Evolutionary conservation across 768 basidiomycete genomes (phyloP).

Genomic region (Psilocybe sp.): DNA sequence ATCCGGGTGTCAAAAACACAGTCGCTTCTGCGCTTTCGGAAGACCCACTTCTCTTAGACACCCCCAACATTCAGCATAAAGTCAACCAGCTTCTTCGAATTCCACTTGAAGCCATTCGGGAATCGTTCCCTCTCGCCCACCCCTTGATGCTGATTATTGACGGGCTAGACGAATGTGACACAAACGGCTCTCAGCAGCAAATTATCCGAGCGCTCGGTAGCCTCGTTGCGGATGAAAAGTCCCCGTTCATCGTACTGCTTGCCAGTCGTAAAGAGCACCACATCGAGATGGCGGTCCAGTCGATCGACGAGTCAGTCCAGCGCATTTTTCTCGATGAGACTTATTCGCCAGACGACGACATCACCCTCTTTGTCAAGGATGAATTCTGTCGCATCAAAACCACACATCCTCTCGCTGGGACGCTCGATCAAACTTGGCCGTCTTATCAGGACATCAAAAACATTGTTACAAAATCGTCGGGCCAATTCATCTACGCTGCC

Average conservation of each 20-base stretch:
- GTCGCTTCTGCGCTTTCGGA: neutral
- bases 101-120: neutral
- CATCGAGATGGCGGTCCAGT: neutral
- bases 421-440: constrained; percentile 2
- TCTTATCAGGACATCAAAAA: neutral
- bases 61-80: constrained; percentile 1
- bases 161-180: constrained; percentile 22
- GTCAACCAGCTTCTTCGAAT: neutral
- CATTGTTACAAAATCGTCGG: constrained; percentile 5
- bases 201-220: neutral
- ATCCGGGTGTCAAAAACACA: neutral
- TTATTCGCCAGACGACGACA: constrained; percentile 1
- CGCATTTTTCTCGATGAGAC: neutral
- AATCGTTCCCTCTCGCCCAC: neutral
- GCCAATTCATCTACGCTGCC: constrained; percentile 13
- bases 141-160: constrained; percentile 4
- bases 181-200: neutral
- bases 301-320: neutral
- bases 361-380: neutral
- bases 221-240: neutral
- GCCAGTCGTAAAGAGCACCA: constrained; percentile 8
- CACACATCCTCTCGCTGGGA: neutral
- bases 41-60: constrained; percentile 3
- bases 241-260: constrained; percentile 4
- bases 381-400: neutral